These are phyloP conservation scores for Cryphonectria parasitica DNA, from an alignment of 2,329 filamentous ascomycete genomes.

Conservation along the genomic window DNA sequence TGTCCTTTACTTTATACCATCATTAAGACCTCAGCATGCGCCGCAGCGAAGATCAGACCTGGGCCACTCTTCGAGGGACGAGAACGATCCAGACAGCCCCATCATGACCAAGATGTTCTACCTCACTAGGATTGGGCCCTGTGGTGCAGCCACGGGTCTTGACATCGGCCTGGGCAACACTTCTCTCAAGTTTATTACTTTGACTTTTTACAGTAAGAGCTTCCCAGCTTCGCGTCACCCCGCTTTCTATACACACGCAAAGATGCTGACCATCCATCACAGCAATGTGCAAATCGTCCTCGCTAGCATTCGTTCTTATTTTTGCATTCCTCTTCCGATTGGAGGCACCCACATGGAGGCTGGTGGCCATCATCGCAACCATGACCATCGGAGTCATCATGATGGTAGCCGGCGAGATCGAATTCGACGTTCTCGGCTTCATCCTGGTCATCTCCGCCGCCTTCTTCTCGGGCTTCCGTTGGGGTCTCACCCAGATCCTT, in stretches of 20 bases:
- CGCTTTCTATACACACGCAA: conserved; percentile 11
- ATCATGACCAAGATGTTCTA: conserved; percentile 91
- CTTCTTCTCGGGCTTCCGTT: conserved; percentile 95
- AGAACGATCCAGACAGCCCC: conserved; percentile 54
- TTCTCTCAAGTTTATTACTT: conserved; percentile 91
- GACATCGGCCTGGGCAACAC: conserved; percentile 97
- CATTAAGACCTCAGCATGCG: conserved; percentile 68
- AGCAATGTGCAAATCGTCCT: conserved; percentile 99
- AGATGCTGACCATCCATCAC: conserved; percentile 33
- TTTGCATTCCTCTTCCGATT: conserved; percentile 95
- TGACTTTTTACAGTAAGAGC: conserved; percentile 86
- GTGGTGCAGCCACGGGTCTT: conserved; percentile 87
- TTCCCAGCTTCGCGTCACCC: neutral
- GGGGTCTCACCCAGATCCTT: conserved; percentile 97
- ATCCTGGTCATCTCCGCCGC: conserved; percentile 89
- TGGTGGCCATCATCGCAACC: conserved; percentile 83
- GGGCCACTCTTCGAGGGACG: conserved; percentile 48
- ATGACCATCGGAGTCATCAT: conserved; percentile 95
- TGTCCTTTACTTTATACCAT: conserved; percentile 82
- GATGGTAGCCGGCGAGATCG: conserved; percentile 96
- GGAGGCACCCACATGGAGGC: conserved; percentile 82
- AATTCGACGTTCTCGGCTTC: conserved; percentile 87
- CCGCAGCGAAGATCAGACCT: conserved; percentile 48
- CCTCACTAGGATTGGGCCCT: conserved; percentile 86
- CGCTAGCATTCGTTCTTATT: conserved; percentile 89